Evolutionary conservation across 148 eudicot species (phyloP).

Genomic region (Persicaria maculosa): DNA sequence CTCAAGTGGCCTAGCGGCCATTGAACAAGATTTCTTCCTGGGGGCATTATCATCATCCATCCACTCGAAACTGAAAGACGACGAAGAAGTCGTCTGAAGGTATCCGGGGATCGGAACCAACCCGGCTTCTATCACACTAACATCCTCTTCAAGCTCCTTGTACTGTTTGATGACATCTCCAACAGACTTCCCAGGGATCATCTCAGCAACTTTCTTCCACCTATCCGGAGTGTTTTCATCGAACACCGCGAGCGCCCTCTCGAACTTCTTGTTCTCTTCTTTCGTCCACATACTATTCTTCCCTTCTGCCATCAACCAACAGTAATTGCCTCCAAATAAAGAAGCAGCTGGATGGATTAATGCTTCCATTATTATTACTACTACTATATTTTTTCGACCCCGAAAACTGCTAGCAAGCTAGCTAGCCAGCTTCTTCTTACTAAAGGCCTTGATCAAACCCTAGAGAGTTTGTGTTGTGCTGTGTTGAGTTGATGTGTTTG

Average conservation of each 20-base stretch:
- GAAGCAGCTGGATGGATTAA: neutral
- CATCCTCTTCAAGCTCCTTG: constrained; percentile 55
- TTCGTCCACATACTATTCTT: constrained; percentile 52
- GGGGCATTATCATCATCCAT: constrained; percentile 25
- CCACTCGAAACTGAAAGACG: constrained; percentile 39
- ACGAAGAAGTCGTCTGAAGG: constrained; percentile 27
- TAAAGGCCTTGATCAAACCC: too few species aligned
- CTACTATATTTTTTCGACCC: too few species aligned
- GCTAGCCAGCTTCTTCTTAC: too few species aligned
- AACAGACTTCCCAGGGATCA: constrained; percentile 72
- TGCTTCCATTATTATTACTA: neutral
- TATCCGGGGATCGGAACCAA: constrained; percentile 72
- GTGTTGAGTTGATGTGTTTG: neutral
- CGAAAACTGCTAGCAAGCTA: too few species aligned
- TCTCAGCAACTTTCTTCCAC: constrained; percentile 58
- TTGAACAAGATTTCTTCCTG: constrained; percentile 19
- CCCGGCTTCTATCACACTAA: constrained; percentile 76
- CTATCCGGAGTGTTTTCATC: constrained; percentile 66
- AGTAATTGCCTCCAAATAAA: too few species aligned
- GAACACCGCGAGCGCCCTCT: constrained; percentile 63
- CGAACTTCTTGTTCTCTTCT: constrained; percentile 86
- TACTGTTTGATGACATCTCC: constrained; percentile 68
- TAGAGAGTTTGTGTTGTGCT: too few species aligned
- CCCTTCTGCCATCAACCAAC: constrained; percentile 25
- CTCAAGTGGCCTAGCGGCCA: constrained; percentile 30